Evolutionary conservation across 2,329 filamentous ascomycete species (phyloP), one percentile per base, ranked within the genome.

Genomic region (Xylaria sp.): DNA sequence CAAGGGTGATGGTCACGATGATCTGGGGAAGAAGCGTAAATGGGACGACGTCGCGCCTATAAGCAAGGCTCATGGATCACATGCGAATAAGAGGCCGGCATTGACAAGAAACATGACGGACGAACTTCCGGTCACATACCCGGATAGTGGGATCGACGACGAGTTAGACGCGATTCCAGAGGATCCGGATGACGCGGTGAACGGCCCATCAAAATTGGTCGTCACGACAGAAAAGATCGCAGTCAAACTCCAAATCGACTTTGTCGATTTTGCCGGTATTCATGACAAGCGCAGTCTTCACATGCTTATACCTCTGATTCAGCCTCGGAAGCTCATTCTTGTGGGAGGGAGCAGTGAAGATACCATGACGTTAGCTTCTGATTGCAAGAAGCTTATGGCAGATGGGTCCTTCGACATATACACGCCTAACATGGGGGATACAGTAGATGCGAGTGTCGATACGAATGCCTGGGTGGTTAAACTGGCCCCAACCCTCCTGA

Each of bases 401-500:
- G 81, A 83, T 38, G 78, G 79, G 47, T 79, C 82, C 17, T 84
- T 87, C 37, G 89, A 94, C 66, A 92, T 99, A 4, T 94, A 94
- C 74, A 93, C 92, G 0, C 95, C 95, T 1, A 77, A 80, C 9
- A 81, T 92, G n/a, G 93, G 93, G 23, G 81, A 84, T 35, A 81
- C 83, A 14, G 84, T 99, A 43, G 89, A 99, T 76, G 95, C 94
- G 12, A 97, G 94, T 72, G 94, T 98, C 43, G 95, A 99, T 75
- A 98, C 94, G 4, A 97, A 98, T 74, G 94, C 95, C 3, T 99
- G 96, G 95, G 89, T 92, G 23, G 91, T 99, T 63, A 96, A 94
- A 77, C 84, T 99, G 17, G 93, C 92, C 51, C 92, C 94, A 69
- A 82, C 86, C 46, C 86, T 99, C 19, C 91, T 96, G 62, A 92